Evolutionary conservation across 805 yeast species (phyloP).

Genomic region (Candida golubevii): DNA sequence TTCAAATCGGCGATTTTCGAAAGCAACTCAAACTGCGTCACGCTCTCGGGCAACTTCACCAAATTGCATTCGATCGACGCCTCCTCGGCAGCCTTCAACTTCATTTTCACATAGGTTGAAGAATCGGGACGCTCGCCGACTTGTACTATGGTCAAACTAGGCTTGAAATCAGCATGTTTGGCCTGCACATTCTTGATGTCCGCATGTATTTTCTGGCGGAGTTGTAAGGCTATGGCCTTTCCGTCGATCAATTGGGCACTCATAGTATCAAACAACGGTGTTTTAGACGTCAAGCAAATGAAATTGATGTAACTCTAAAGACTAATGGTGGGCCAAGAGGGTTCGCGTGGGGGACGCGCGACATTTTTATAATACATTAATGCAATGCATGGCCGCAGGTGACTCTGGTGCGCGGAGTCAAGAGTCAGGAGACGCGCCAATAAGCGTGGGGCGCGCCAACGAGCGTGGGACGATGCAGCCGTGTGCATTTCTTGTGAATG

Average conservation of each 20-base stretch:
- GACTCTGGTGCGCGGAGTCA: no score
- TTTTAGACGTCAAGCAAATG: not conserved
- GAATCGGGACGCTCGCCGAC: conserved; percentile 78
- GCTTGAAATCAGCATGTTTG: conserved; percentile 52
- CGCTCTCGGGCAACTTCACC: conserved; percentile 53
- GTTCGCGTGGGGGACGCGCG: not conserved
- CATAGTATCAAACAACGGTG: conserved; percentile 14
- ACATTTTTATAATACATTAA: not conserved
- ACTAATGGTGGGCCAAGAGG: not conserved
- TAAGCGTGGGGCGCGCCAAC: no score
- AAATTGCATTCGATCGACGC: conserved; percentile 62
- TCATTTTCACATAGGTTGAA: conserved; percentile 77
- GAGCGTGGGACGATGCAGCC: no score
- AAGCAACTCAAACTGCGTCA: conserved; percentile 54
- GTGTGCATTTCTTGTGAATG: no score
- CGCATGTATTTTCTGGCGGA: conserved; percentile 35
- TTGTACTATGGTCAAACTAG: conserved; percentile 67
- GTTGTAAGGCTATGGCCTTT: conserved; percentile 38
- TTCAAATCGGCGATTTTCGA: conserved; percentile 53
- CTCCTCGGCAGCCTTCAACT: conserved; percentile 69
- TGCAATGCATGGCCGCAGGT: not conserved
- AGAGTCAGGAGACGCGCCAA: no score
- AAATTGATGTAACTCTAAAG: no score
- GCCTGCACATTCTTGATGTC: conserved; percentile 40
- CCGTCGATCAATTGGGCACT: conserved; percentile 41